Evolutionary conservation across 345 rosid genomes (phyloP).

Genomic region (Populus deltoides): DNA sequence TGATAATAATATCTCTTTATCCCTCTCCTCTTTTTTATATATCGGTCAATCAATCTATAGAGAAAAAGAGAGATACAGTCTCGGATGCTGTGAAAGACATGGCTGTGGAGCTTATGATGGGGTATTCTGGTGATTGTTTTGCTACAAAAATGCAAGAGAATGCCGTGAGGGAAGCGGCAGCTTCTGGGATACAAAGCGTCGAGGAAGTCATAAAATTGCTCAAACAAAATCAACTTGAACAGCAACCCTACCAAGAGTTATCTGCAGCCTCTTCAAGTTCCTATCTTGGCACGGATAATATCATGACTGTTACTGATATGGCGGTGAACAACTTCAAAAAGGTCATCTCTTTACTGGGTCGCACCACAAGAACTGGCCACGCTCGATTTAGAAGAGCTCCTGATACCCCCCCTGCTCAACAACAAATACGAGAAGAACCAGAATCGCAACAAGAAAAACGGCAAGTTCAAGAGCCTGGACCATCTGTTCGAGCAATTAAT

Average conservation of each 20-base stretch:
- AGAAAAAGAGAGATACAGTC: background rate
- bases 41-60: background rate
- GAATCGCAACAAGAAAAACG: constrained; percentile 8
- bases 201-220: constrained; percentile 64
- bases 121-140: constrained; percentile 38
- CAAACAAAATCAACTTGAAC: constrained; percentile 36
- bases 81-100: constrained; percentile 31
- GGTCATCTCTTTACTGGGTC: constrained; percentile 64
- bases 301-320: constrained; percentile 61
- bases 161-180: constrained; percentile 64
- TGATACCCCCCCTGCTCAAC: background rate
- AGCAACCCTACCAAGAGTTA: constrained; percentile 12
- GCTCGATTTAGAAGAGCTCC: constrained; percentile 81
- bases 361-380: constrained; percentile 71
- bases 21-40: background rate
- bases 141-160: constrained; percentile 45
- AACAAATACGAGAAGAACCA: constrained; percentile 15
- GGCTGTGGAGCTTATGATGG: constrained; percentile 70
- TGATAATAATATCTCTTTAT: background rate
- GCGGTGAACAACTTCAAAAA: constrained; percentile 74
- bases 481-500: constrained; percentile 14
- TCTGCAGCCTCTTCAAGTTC: constrained; percentile 15
- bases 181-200: constrained; percentile 78
- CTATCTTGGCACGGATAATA: constrained; percentile 29
- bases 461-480: constrained; percentile 15